Evolutionary conservation across 805 yeast species (phyloP).

Genomic region (Teunomyces barrocoloradensis): DNA sequence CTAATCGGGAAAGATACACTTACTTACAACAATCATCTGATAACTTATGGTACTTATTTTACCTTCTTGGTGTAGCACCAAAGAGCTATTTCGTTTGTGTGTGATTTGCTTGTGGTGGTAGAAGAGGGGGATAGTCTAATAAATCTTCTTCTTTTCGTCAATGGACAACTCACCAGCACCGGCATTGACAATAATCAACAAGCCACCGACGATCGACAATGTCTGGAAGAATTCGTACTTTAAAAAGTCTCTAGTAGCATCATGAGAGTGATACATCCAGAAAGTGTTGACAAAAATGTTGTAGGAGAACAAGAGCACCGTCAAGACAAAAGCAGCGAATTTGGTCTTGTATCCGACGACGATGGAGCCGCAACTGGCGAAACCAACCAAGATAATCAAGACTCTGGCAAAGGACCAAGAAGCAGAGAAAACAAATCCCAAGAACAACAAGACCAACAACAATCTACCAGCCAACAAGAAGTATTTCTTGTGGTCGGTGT

Average conservation of each 20-base stretch:
- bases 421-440: conserved; percentile 78
- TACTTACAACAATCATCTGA: background rate
- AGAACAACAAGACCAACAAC: conserved; percentile 76
- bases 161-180: conserved; percentile 95
- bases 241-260: conserved; percentile 80
- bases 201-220: conserved; percentile 90
- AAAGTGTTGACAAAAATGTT: conserved; percentile 81
- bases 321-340: conserved; percentile 71
- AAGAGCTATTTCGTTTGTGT: too few species aligned
- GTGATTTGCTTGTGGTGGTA: too few species aligned
- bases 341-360: conserved; percentile 93
- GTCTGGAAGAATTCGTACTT: conserved; percentile 95
- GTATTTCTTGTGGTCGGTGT: conserved; percentile 72
- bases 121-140: conserved; percentile 31
- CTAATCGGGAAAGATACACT: background rate
- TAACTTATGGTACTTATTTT: too few species aligned
- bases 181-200: conserved; percentile 83
- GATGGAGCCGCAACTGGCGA: conserved; percentile 68
- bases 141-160: conserved; percentile 94
- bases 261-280: conserved; percentile 73
- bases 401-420: conserved; percentile 67
- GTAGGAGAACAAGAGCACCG: conserved; percentile 68
- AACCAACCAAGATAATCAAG: conserved; percentile 66
- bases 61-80: too few species aligned
- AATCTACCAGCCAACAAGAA: conserved; percentile 85